A percentile compares a stretch with the other conserved stretches of the same genome.
Evolutionary conservation across 2,329 filamentous ascomycete genomes (phyloP).

Genomic region (Botrytis aclada): DNA sequence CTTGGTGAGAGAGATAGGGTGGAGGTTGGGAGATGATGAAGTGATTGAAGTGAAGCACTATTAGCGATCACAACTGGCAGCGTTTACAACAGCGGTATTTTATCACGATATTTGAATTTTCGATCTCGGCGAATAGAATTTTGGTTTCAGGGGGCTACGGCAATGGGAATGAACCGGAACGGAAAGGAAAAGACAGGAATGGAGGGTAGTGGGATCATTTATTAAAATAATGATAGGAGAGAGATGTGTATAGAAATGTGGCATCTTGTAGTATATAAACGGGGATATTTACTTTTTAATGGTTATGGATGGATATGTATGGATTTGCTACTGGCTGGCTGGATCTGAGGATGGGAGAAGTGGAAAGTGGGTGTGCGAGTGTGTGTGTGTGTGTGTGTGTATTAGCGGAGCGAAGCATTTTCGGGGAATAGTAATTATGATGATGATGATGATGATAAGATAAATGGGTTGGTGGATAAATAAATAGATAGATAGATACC

Average conservation of each 20-base stretch:
- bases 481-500: neutral
- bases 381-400: neutral
- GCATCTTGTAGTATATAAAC: constrained; percentile 6
- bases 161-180: neutral
- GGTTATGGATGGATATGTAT: neutral
- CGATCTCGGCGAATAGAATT: neutral
- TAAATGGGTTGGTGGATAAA: neutral
- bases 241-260: neutral
- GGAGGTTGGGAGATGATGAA: neutral
- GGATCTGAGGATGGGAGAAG: neutral
- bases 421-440: neutral
- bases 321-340: neutral
- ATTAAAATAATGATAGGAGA: neutral
- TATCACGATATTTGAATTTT: neutral
- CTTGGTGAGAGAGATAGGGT: constrained; percentile 17
- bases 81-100: neutral
- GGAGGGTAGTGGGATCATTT: neutral
- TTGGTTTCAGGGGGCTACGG: neutral
- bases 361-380: neutral
- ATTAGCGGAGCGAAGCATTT: neutral
- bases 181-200: neutral
- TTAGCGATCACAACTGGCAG: neutral
- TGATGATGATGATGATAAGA: neutral
- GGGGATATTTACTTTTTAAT: neutral
- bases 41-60: neutral